Percentiles rank a stretch among this genome's conserved stretches.
phyloP scores from a whole-genome alignment of 345 rosid genomes.

The Lumnitzera racemosa region DNA sequence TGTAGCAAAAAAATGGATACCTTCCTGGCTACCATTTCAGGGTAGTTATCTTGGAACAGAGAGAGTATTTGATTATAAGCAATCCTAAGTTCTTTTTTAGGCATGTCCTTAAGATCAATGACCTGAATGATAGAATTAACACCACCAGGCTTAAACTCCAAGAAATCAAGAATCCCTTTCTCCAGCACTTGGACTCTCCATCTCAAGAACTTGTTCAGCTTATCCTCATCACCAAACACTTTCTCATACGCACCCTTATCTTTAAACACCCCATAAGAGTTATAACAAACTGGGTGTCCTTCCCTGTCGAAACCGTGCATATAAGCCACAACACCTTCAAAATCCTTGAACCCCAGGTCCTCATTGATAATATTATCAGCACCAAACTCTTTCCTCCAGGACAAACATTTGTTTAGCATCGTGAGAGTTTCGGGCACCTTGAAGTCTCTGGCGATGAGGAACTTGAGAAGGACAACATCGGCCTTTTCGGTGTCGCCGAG shows the following conservation, averaged over 20 bases:
- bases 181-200: conserved; percentile 97
- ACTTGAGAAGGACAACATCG: conserved; percentile 78
- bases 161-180: conserved; percentile 52
- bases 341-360: conserved; percentile 81
- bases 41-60: conserved; percentile 94
- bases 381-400: conserved; percentile 72
- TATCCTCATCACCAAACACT: conserved; percentile 86
- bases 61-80: conserved; percentile 89
- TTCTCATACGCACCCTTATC: conserved; percentile 80
- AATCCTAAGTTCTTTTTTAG: conserved; percentile 83
- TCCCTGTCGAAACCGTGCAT: conserved; percentile 81
- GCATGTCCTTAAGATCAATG: conserved; percentile 96
- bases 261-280: conserved; percentile 79
- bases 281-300: conserved; percentile 95
- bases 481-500: conserved; percentile 54
- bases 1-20: conserved; percentile 16
- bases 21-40: conserved; percentile 99
- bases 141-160: conserved; percentile 93
- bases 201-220: conserved; percentile 62
- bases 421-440: conserved; percentile 47
- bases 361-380: conserved; percentile 65
- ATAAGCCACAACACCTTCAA: conserved; percentile 80
- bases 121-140: conserved; percentile 87
- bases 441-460: conserved; percentile 85
- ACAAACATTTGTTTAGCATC: conserved; percentile 74